Evolutionary conservation across 2,329 filamentous ascomycete genomes (phyloP).

Genomic region (Basipetospora sp.): DNA sequence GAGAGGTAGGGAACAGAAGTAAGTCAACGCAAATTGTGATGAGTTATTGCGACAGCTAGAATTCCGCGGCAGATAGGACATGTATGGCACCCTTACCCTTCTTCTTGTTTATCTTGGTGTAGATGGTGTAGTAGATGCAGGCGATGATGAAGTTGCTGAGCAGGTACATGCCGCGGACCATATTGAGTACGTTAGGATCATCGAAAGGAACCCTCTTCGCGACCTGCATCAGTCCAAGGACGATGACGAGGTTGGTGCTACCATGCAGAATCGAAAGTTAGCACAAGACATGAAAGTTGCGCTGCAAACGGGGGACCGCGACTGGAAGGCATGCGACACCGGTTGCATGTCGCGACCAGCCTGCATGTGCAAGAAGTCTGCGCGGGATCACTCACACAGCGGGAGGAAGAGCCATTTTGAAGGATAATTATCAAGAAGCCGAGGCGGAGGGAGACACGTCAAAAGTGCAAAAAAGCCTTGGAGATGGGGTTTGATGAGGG

Average conservation of each 20-base stretch:
- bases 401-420: conserved; percentile 11
- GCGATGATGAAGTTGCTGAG: conserved; percentile 67
- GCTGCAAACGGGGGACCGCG: not conserved
- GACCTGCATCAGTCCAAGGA: conserved; percentile 95
- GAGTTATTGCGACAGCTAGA: too few species aligned
- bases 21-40: too few species aligned
- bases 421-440: not conserved
- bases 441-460: not conserved
- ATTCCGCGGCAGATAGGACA: too few species aligned
- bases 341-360: not conserved
- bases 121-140: conserved; percentile 70
- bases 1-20: too few species aligned
- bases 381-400: conserved; percentile 9
- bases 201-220: conserved; percentile 93
- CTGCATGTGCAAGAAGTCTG: not conserved
- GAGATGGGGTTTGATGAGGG: not conserved
- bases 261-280: not conserved
- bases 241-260: conserved; percentile 86
- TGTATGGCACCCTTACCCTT: conserved; percentile 52
- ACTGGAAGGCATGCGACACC: not conserved
- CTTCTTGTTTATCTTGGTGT: conserved; percentile 81
- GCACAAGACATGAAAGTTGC: not conserved
- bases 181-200: conserved; percentile 49
- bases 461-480: not conserved
- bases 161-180: conserved; percentile 39